Percentiles rank a stretch among this genome's conserved stretches.
Conservation (phyloP, 257 asterid species). For the Marsdenia floribunda region DNA sequence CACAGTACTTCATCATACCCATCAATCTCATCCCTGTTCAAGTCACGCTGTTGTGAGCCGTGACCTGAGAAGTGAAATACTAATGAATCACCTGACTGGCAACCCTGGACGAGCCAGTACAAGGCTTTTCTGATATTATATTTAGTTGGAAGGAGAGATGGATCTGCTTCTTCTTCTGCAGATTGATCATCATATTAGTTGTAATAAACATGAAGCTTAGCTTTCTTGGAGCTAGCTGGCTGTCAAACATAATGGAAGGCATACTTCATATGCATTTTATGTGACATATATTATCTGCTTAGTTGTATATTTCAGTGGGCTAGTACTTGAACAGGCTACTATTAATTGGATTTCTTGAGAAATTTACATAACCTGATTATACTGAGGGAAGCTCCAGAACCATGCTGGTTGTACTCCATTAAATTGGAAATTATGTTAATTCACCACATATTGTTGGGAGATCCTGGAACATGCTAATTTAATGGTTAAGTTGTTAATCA, state of each 20-base stretch:
- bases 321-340: background rate
- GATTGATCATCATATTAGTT: background rate
- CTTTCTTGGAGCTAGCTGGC: too few species aligned
- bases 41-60: conserved; percentile 40
- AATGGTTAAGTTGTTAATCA: background rate
- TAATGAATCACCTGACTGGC: conserved; percentile 56
- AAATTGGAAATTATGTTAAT: background rate
- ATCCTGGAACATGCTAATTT: background rate
- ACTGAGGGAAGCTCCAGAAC: background rate
- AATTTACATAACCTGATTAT: background rate
- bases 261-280: background rate
- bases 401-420: background rate
- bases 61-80: conserved; percentile 61
- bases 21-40: conserved; percentile 43
- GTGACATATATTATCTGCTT: background rate
- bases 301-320: background rate
- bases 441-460: background rate
- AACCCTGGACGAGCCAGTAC: conserved; percentile 55
- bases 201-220: background rate
- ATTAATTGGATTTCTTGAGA: background rate
- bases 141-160: conserved; percentile 44
- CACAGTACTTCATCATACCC: conserved; percentile 53
- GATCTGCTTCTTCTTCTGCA: conserved; percentile 45
- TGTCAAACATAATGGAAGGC: background rate
- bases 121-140: conserved; percentile 47